Percentiles rank a stretch among this genome's conserved stretches.
Conservation (phyloP, 2,329 filamentous ascomycete species). For the Cladosporium velox region DNA sequence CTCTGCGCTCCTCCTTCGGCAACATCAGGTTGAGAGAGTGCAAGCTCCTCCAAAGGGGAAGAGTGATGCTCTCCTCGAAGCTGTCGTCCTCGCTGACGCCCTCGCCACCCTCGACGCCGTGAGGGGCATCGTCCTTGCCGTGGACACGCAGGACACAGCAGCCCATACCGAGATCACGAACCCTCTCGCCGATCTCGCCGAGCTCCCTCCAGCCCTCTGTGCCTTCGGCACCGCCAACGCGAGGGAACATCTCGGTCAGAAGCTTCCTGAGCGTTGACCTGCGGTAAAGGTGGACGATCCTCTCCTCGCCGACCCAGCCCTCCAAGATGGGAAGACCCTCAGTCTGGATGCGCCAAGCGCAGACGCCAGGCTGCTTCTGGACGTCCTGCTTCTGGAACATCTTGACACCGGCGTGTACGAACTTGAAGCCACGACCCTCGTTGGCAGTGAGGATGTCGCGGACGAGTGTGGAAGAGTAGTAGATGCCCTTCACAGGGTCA, state of each 20-base stretch:
- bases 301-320: constrained; percentile 78
- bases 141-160: constrained; percentile 88
- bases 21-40: constrained; percentile 95
- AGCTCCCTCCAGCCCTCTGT: constrained; percentile 69
- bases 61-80: constrained; percentile 75
- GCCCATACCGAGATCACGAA: constrained; percentile 79
- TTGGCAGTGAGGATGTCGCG: constrained; percentile 85
- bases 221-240: constrained; percentile 56
- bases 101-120: constrained; percentile 50
- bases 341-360: constrained; percentile 91
- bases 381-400: constrained; percentile 99
- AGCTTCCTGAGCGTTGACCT: constrained; percentile 79
- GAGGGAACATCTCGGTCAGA: constrained; percentile 95
- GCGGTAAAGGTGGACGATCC: constrained; percentile 73
- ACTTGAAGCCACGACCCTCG: constrained; percentile 87
- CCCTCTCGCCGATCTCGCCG: constrained; percentile 83
- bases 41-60: constrained; percentile 92
- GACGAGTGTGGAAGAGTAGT: constrained; percentile 86
- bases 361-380: constrained; percentile 79
- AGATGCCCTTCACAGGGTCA: constrained; percentile 88
- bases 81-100: constrained; percentile 47
- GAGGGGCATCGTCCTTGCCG: constrained; percentile 48
- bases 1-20: constrained; percentile 90
- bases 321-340: constrained; percentile 91
- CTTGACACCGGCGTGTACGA: constrained; percentile 94